Evolutionary conservation across 139 green algal genomes (phyloP).

Genomic region (Chlamydomonas urium): DNA sequence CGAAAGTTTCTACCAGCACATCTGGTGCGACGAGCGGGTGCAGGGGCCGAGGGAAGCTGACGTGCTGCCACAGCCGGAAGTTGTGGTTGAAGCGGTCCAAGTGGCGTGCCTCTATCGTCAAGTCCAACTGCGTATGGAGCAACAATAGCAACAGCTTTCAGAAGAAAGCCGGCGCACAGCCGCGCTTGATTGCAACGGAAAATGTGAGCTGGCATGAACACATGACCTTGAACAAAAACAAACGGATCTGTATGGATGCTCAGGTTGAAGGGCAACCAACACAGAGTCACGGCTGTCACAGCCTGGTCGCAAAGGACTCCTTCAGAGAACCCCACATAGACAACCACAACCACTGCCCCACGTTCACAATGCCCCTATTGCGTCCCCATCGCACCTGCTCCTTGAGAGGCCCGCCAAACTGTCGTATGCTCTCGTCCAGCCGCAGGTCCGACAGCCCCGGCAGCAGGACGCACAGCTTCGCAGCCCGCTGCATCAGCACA

Average conservation of each 20-base stretch:
- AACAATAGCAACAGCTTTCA: too few species aligned
- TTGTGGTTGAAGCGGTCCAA: conserved; percentile 73
- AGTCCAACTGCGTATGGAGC: conserved; percentile 10
- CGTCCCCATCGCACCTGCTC: conserved; percentile 73
- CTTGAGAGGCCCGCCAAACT: conserved; percentile 82
- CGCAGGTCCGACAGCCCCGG: conserved; percentile 60
- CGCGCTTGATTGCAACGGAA: too few species aligned
- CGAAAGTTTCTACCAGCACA: conserved; percentile 90
- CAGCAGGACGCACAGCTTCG: conserved; percentile 34
- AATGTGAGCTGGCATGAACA: too few species aligned
- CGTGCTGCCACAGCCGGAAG: conserved; percentile 61
- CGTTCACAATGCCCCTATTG: too few species aligned
- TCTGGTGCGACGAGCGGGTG: conserved; percentile 68
- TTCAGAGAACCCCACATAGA: too few species aligned
- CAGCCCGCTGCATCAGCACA: conserved; percentile 71
- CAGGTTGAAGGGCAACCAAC: too few species aligned
- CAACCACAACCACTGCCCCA: too few species aligned
- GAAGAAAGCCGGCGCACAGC: too few species aligned
- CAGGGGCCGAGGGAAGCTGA: conserved; percentile 74
- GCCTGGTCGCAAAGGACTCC: too few species aligned
- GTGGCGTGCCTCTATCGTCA: conserved; percentile 27
- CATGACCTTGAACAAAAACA: too few species aligned
- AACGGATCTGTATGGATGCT: too few species aligned
- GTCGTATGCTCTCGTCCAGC: conserved; percentile 76
- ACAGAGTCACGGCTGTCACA: too few species aligned